Evolutionary conservation across 1,139 yeast genomes (phyloP).

Genomic region (Diutina rugosa): DNA sequence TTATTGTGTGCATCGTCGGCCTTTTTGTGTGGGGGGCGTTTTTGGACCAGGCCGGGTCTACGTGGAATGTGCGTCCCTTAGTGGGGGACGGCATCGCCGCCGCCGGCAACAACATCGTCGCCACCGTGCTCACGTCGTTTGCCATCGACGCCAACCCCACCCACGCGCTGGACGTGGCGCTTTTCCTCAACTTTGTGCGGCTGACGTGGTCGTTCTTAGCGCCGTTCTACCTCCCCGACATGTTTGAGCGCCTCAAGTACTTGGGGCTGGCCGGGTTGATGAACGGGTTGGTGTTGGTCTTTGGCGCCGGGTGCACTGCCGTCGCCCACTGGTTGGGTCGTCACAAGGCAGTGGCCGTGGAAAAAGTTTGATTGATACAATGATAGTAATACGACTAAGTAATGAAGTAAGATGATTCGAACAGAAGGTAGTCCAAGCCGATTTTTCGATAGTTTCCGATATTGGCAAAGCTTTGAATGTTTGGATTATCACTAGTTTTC

Average conservation of each 20-base stretch:
- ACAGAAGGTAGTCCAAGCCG: too few species aligned
- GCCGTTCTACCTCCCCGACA: conserved; percentile 1
- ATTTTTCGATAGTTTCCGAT: too few species aligned
- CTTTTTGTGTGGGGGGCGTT: conserved; percentile 1
- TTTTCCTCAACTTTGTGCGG: background rate
- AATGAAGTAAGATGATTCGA: too few species aligned
- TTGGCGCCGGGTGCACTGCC: background rate
- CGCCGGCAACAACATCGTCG: conserved; percentile 1
- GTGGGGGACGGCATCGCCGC: conserved; percentile 1
- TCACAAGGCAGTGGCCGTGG: background rate
- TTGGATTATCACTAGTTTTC: too few species aligned
- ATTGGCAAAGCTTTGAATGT: too few species aligned
- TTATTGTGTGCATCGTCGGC: background rate
- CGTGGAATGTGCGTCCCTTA: background rate
- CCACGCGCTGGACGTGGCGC: background rate
- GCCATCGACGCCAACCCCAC: background rate
- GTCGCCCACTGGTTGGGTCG: conserved; percentile 2
- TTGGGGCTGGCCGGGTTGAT: conserved; percentile 1
- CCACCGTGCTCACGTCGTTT: conserved; percentile 1
- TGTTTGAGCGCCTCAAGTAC: background rate
- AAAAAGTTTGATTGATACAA: background rate
- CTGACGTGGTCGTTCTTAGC: conserved; percentile 1
- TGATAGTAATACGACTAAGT: background rate
- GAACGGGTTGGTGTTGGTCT: conserved; percentile 1
- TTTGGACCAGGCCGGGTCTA: background rate